Percentiles rank a stretch among this genome's conserved stretches.
Evolutionary conservation across 345 rosid genomes (phyloP).

Genomic region (Camelina hispida): DNA sequence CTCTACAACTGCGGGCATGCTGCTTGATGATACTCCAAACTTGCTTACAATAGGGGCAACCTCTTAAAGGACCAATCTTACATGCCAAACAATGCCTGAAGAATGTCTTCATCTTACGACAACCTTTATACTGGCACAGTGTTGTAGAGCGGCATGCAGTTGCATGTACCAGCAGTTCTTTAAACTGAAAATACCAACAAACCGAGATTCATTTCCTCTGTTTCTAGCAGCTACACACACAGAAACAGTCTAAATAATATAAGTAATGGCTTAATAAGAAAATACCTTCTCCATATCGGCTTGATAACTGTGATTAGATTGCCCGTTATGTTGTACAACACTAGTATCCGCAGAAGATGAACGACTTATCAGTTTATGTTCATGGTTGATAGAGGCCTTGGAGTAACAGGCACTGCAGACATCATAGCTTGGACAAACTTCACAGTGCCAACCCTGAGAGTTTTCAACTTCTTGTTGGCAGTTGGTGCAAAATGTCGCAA

Average conservation of each 20-base stretch:
- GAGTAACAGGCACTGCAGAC: slow-evolving; percentile 82
- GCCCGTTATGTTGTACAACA: slow-evolving; percentile 68
- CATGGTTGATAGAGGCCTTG: slow-evolving; percentile 73
- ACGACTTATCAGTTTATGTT: slow-evolving; percentile 85
- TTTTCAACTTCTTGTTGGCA: slow-evolving; percentile 85
- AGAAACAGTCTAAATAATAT: not conserved
- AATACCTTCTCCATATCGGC: slow-evolving; percentile 12
- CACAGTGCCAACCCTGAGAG: slow-evolving; percentile 94
- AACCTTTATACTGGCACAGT: slow-evolving; percentile 70
- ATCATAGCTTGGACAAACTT: slow-evolving; percentile 83
- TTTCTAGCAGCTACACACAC: slow-evolving; percentile 1
- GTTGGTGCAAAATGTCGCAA: slow-evolving; percentile 73
- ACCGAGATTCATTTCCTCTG: not conserved
- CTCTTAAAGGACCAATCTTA: slow-evolving; percentile 71
- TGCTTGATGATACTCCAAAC: slow-evolving; percentile 78
- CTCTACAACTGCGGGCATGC: slow-evolving; percentile 86
- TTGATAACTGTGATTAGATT: slow-evolving; percentile 61
- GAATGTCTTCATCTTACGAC: slow-evolving; percentile 66
- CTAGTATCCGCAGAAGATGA: slow-evolving; percentile 67
- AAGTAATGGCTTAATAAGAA: not conserved
- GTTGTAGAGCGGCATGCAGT: slow-evolving; percentile 65
- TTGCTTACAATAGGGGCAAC: slow-evolving; percentile 64
- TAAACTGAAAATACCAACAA: slow-evolving; percentile 60
- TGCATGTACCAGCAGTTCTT: slow-evolving; percentile 81
- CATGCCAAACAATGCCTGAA: slow-evolving; percentile 75